Evolutionary conservation across 192 early-diverging fungal genomes (phyloP).

Genomic region (Pilobolus umbonatus): DNA sequence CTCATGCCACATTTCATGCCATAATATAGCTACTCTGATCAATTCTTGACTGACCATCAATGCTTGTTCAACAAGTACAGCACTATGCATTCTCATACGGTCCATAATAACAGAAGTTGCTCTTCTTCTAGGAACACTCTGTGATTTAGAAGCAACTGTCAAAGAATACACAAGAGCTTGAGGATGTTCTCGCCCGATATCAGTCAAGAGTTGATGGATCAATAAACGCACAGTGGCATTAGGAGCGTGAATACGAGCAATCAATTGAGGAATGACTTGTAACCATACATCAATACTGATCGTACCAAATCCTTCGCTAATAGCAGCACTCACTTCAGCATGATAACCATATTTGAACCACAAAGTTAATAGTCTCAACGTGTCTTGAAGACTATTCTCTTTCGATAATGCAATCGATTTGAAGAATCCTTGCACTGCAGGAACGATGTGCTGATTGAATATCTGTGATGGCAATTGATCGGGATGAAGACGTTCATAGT

Average conservation of each 20-base stretch:
- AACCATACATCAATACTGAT: constrained; percentile 93
- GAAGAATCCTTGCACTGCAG: constrained; percentile 90
- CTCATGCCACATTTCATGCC: constrained; percentile 98
- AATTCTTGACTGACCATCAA: constrained; percentile 93
- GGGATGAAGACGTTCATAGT: constrained; percentile 61
- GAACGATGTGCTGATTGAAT: constrained; percentile 72
- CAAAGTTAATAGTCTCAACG: constrained; percentile 83
- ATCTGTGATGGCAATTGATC: constrained; percentile 31
- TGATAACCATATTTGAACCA: constrained; percentile 96
- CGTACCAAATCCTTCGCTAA: constrained; percentile 74
- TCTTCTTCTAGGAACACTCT: constrained; percentile 64
- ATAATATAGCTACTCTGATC: constrained; percentile 92
- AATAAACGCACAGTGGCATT: constrained; percentile 70
- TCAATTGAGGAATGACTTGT: constrained; percentile 96
- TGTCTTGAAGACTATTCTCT: constrained; percentile 87
- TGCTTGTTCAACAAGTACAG: constrained; percentile 87
- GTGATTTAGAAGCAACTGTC: constrained; percentile 92
- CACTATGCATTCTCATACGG: constrained; percentile 79
- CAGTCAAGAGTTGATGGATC: constrained; percentile 83
- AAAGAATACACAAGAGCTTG: constrained; percentile 97
- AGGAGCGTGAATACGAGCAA: constrained; percentile 87
- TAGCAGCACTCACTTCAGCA: constrained; percentile 74
- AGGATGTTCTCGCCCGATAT: constrained; percentile 91
- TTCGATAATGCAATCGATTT: constrained; percentile 87
- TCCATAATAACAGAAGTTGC: constrained; percentile 87